Conservation (phyloP, 164 flowering plant species). For the Paratinospora sagittata region DNA sequence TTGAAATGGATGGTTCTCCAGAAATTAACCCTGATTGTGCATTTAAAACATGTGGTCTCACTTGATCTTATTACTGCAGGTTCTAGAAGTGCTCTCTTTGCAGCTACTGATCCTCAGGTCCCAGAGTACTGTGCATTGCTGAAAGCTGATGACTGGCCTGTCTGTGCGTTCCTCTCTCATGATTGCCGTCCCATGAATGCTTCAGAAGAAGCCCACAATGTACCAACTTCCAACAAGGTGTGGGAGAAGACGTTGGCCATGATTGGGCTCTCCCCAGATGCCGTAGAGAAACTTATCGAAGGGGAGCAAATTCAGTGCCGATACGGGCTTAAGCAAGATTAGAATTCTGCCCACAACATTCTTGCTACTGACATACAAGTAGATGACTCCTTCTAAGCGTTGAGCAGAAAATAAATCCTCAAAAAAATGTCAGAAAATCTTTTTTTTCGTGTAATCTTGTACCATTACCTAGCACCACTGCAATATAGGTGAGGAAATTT, state of each 20-base stretch:
- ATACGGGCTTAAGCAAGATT: conserved; percentile 33
- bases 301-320: conserved; percentile 66
- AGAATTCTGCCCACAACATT: conserved; percentile 2
- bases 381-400: not conserved
- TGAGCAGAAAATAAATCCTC: not conserved
- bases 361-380: not conserved
- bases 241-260: conserved; percentile 94
- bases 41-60: not conserved
- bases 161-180: conserved; percentile 72
- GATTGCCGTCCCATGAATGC: conserved; percentile 90
- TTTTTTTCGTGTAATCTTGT: no score
- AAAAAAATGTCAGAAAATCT: not conserved
- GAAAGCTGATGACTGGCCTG: conserved; percentile 92
- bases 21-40: not conserved
- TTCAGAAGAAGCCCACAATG: conserved; percentile 88
- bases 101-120: conserved; percentile 91
- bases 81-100: conserved; percentile 85
- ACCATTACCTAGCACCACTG: not conserved
- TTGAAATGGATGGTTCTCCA: not conserved
- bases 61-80: conserved; percentile 37
- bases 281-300: conserved; percentile 73
- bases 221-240: conserved; percentile 56
- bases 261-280: conserved; percentile 83
- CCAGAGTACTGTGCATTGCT: conserved; percentile 72
- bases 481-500: not conserved